Base-by-base conservation (phyloP, 2,329 filamentous ascomycete species). In the Aspergillus pseudoviridinutans region DNA sequence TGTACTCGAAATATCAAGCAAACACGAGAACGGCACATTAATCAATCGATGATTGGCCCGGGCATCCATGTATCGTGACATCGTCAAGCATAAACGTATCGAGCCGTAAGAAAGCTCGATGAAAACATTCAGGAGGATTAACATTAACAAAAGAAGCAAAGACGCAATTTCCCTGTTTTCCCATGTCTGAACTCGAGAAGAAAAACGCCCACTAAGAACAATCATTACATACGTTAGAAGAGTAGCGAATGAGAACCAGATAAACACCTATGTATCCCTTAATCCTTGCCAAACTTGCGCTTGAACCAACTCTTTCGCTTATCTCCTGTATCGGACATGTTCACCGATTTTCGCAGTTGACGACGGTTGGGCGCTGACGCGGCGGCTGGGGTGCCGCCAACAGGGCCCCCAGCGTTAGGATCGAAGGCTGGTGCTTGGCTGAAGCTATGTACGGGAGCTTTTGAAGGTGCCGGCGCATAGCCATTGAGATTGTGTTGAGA, bases 261-360 rank as follows among this genome's bases (percentile, higher is more conserved):
- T 10, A 53, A 49, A 27, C 7, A 53, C 50, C 41, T 14, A 28
- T 24, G 29, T n/a, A 28, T 38, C 27, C 25, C 50, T 56, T 66
- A 73, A 50, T 66, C 64, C 55, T 79, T 75, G 82, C 92, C 94
- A 74, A 96, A 94, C 55, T 87, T 83, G 66, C 87, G 85, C 70
- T 89, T 86, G 68, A 97, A 87, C 91, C 92, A 96, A 71, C 92
- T 94, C 82, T 92, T 92, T 63, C 90, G 83, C 81, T 96, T 96
- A 59, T 92, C 88, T 55, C 59, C 59, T 47, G 57, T 50, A 32
- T 66, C 53, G 41, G 63, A 61, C 14, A 58, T 51, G 49, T 66
- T 65, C 50, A 61, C 56, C 22, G 61, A 41, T 56, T 69, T 69
- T 56, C 64, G 66, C 49, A 69, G 57, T 56, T 56, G 51, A 51